A percentile compares a stretch with the other conserved stretches of the same genome.
Evolutionary conservation across 2,329 filamentous ascomycete species (phyloP).

Genomic region (Incumbomyces delicatus): DNA sequence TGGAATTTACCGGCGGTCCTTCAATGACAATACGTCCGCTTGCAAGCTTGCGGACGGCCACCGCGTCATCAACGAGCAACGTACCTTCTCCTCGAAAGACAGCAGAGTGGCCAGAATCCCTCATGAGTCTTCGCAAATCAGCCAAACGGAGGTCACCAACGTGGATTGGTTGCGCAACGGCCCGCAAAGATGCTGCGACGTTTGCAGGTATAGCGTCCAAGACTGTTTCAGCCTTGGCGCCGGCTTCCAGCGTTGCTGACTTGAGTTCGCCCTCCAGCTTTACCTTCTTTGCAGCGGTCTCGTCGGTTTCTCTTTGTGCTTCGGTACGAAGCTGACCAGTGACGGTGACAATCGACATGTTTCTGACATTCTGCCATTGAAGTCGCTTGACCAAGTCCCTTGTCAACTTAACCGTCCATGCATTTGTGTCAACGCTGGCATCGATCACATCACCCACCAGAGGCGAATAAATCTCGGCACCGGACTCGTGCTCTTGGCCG

Average conservation of each 20-base stretch:
- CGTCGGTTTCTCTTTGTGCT: constrained; percentile 32
- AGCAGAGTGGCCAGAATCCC: constrained; percentile 69
- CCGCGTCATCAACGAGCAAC: constrained; percentile 75
- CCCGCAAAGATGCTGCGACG: constrained; percentile 62
- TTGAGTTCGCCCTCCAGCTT: constrained; percentile 26
- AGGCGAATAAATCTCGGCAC: constrained; percentile 71
- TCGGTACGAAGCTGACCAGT: constrained; percentile 59
- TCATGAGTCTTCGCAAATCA: constrained; percentile 76
- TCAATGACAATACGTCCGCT: constrained; percentile 85
- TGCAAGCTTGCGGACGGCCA: constrained; percentile 79
- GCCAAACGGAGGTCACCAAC: constrained; percentile 87
- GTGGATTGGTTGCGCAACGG: constrained; percentile 77
- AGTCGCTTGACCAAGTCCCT: constrained; percentile 75
- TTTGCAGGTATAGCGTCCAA: constrained; percentile 51
- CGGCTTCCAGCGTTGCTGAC: constrained; percentile 14
- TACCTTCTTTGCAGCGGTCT: constrained; percentile 38
- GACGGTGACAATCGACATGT: constrained; percentile 83
- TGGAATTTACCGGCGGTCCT: constrained; percentile 51
- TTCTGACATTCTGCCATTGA: constrained; percentile 89
- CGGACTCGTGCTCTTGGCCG: constrained; percentile 33
- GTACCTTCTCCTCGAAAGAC: constrained; percentile 92
- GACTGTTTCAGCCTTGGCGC: constrained; percentile 32
- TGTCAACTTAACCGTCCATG: constrained; percentile 88
- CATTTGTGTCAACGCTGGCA: constrained; percentile 93
- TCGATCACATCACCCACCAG: constrained; percentile 63